Conservation (phyloP, 192 early-diverging fungal genomes). For the Dissophora ornata region DNA sequence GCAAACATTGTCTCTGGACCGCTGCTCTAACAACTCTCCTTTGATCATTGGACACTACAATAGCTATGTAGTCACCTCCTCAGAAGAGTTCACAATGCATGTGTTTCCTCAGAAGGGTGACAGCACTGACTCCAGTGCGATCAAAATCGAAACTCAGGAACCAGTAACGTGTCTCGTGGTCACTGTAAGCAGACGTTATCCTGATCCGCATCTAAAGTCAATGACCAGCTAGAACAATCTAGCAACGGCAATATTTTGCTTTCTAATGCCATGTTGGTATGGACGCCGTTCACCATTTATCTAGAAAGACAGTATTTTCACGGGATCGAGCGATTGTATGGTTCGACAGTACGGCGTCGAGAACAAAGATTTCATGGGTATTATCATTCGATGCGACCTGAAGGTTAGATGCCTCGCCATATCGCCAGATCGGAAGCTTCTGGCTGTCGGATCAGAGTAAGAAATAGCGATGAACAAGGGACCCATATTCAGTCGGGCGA, state of each 20-base stretch:
- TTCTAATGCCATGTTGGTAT: no score
- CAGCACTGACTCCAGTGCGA: neutral
- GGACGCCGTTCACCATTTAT: neutral
- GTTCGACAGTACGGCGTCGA: conserved; percentile 25
- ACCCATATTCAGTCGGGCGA: no score
- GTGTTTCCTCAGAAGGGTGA: conserved; percentile 28
- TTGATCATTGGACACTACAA: no score
- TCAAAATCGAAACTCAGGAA: conserved; percentile 19
- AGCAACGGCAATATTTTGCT: no score
- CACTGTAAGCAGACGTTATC: conserved; percentile 24
- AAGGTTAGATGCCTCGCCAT: conserved; percentile 34
- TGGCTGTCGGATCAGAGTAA: conserved; percentile 49
- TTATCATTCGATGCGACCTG: conserved; percentile 22
- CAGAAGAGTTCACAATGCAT: conserved; percentile 25
- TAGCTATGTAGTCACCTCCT: conserved; percentile 17
- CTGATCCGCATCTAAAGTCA: no score
- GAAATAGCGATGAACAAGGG: no score
- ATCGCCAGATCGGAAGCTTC: conserved; percentile 9
- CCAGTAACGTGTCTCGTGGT: conserved; percentile 18
- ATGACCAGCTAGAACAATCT: no score
- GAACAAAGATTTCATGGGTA: conserved; percentile 5
- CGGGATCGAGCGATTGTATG: conserved; percentile 22
- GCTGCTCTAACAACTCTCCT: no score
- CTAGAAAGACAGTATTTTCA: conserved; percentile 17
- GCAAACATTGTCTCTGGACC: no score